Percentiles rank a stretch among this genome's conserved stretches.
Conservation (phyloP, 306 rosid species). For the Lathyrus sativus region DNA sequence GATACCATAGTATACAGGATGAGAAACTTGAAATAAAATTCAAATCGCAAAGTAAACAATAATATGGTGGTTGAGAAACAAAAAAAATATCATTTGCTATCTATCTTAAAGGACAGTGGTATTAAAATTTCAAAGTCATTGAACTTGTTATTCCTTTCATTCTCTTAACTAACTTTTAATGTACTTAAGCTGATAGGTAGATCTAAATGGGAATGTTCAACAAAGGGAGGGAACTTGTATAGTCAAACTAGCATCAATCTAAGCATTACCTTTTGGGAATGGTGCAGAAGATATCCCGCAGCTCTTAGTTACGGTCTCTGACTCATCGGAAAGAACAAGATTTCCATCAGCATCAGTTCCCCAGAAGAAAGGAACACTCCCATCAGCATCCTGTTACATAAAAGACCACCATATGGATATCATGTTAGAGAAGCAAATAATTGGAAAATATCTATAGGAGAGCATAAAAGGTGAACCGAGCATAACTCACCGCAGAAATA, state of each 20-base stretch:
- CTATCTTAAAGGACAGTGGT: neutral
- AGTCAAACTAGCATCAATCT: slow-evolving; percentile 13
- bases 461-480: slow-evolving; percentile 14
- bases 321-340: slow-evolving; percentile 79
- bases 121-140: slow-evolving; percentile 1
- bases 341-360: slow-evolving; percentile 91
- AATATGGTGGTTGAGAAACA: slow-evolving; percentile 4
- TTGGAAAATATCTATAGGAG: neutral
- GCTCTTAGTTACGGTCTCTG: slow-evolving; percentile 64
- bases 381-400: slow-evolving; percentile 78
- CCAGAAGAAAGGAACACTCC: slow-evolving; percentile 88
- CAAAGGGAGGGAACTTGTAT: neutral
- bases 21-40: slow-evolving; percentile 15
- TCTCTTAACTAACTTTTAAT: slow-evolving; percentile 20
- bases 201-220: slow-evolving; percentile 19
- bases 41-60: slow-evolving; percentile 29
- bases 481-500: slow-evolving; percentile 72
- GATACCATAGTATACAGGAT: neutral
- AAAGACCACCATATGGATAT: neutral
- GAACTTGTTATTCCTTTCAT: slow-evolving; percentile 25
- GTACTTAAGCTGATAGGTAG: neutral
- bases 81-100: slow-evolving; percentile 14
- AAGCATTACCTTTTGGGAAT: slow-evolving; percentile 83
- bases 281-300: slow-evolving; percentile 94
- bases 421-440: slow-evolving; percentile 30